A percentile compares a stretch with the other conserved stretches of the same genome.
These are phyloP conservation scores for Malus hybrid DNA, from an alignment of 331 rosid species.

Conservation along the genomic window DNA sequence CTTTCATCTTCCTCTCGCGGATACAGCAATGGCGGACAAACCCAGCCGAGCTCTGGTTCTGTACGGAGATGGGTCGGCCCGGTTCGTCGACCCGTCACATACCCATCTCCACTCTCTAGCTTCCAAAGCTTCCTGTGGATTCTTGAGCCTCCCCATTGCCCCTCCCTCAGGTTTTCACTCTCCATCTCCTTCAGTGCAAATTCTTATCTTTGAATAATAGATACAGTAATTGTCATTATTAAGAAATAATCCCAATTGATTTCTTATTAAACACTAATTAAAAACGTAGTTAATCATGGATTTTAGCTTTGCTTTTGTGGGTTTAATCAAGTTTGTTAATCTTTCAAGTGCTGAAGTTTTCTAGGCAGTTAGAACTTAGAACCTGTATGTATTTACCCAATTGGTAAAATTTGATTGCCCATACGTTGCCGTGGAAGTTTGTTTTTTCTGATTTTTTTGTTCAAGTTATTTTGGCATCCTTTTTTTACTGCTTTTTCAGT, in stretches of 20 bases:
- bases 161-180: conserved; percentile 48
- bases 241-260: no score
- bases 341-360: background rate
- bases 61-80: conserved; percentile 71
- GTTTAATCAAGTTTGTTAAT: background rate
- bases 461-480: background rate
- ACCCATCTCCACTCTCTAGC: conserved; percentile 62
- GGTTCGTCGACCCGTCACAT: conserved; percentile 42
- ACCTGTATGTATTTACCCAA: no score
- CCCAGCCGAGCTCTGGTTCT: conserved; percentile 74
- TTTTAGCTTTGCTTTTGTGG: background rate
- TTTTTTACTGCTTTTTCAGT: background rate
- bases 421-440: background rate
- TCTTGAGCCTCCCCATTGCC: conserved; percentile 54
- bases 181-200: background rate
- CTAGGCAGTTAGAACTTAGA: background rate
- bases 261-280: no score
- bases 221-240: no score
- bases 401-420: background rate
- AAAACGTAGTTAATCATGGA: background rate
- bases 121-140: conserved; percentile 58
- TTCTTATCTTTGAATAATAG: background rate
- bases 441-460: no score
- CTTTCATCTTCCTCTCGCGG: background rate
- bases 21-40: conserved; percentile 62